Conservation (phyloP, 306 rosid genomes). For the Malus sieversii region DNA sequence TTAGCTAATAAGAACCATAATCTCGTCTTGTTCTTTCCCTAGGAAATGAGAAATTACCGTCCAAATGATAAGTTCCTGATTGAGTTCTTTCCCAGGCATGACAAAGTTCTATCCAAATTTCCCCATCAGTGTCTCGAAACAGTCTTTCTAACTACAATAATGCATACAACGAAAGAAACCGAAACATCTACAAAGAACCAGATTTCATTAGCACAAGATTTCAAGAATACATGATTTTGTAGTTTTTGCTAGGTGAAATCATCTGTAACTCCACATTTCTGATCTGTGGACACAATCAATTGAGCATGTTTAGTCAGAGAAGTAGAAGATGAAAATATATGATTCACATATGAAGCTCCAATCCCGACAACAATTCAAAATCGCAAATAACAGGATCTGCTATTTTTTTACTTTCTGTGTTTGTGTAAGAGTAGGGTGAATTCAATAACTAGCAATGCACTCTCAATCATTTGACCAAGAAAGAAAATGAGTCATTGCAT, state of each 20-base stretch:
- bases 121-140: not conserved
- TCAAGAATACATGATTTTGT: not conserved
- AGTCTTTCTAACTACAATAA: slow-evolving; percentile 10
- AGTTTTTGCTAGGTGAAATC: not conserved
- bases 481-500: not conserved
- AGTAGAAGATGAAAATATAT: not conserved
- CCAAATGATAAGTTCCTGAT: not conserved
- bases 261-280: not conserved
- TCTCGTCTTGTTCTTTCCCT: not conserved
- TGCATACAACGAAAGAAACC: not conserved
- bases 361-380: not conserved
- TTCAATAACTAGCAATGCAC: not conserved
- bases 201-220: not conserved
- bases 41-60: not conserved
- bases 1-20: not conserved
- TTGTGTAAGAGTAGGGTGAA: not conserved
- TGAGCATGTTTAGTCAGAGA: not conserved
- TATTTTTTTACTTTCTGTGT: not conserved
- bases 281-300: not conserved
- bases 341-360: not conserved
- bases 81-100: not conserved
- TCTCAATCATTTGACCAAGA: not conserved
- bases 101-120: not conserved
- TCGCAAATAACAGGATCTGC: not conserved
- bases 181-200: not conserved